Percentiles rank a stretch among this genome's conserved stretches.
phyloP scores from a whole-genome alignment of 1,284 basidiomycete species.

The Apiotrichum porosum region DNA sequence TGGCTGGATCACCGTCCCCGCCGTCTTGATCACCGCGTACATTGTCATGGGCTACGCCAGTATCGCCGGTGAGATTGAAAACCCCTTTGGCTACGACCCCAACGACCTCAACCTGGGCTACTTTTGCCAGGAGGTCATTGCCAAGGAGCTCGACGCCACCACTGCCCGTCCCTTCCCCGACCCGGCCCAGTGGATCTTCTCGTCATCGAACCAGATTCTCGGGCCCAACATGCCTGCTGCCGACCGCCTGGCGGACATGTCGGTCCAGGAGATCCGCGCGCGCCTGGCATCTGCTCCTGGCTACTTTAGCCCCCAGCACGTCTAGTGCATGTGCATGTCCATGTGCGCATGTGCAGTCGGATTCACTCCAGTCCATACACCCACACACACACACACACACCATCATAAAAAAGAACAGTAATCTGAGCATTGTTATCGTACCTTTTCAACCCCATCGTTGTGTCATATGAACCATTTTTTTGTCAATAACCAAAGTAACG shows the following conservation, averaged over 20 bases:
- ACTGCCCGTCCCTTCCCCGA: constrained; percentile 32
- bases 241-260: background rate
- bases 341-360: no score
- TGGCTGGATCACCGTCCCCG: constrained; percentile 63
- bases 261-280: constrained; percentile 3
- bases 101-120: constrained; percentile 43
- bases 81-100: constrained; percentile 46
- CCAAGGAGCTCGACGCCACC: constrained; percentile 42
- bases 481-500: no score
- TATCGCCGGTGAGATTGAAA: constrained; percentile 40
- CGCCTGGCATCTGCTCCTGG: constrained; percentile 2
- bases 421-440: no score
- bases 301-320: no score
- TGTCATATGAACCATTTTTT: no score
- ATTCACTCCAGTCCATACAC: no score
- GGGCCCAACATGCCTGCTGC: constrained; percentile 13
- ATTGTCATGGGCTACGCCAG: constrained; percentile 47
- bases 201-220: constrained; percentile 19
- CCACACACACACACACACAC: no score
- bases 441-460: no score
- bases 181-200: constrained; percentile 39
- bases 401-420: no score
- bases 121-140: constrained; percentile 46
- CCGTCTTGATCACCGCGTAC: constrained; percentile 42
- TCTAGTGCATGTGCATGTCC: no score